Evolutionary conservation across 2,329 filamentous ascomycete genomes (phyloP), one percentile per base, ranked within the genome.

Genomic region (Lasiodiplodia sp.): DNA sequence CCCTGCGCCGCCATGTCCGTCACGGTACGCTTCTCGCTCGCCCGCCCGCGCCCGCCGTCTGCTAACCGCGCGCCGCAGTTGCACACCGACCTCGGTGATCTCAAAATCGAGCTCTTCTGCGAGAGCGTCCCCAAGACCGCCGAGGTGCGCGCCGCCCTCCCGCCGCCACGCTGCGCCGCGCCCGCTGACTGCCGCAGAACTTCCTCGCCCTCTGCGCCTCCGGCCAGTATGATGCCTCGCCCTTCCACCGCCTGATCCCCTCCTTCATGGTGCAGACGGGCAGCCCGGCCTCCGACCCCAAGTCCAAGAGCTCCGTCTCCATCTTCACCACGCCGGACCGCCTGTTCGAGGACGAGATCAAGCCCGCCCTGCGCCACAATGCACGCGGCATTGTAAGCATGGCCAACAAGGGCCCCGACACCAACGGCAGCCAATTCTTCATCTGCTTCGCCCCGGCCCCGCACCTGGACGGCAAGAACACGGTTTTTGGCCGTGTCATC

Each of bases 91-190:
- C 87, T 91, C 66, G 96, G 96, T 78, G 91, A 96, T 81, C 86
- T 99, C 78, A 99, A 98, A 83, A 88, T 98, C 75, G 96, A 98
- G 81, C 85, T 99, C 73, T 98, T 97, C 83, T 98, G 95, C 84
- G 93, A 97, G 79, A 91, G 92, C 74, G 93, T 97, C 38, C 96
- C 96, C 71, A 94, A 95, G 80, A 97, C 96, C 0, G 91, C 94
- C 71, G 92, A 97, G 83, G 91, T 91, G 82, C 68, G 82, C 73
- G 14, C 49, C 47, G 21, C 14, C 12, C n/a, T 25, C 67, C 60
- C 49, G 21, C 31, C 7, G 37, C 40, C 21, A 23, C 11, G 6
- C 16, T 23, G 28, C 38, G 6, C 37, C 38, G 38, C 34, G 25
- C 47, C 49, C 47, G n/a, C 47, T 60, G 28, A 69, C 57, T 44